A percentile compares a stretch with the other conserved stretches of the same genome.
Conservation (phyloP, 441 rosid species). For the Gossypium trilobum region DNA sequence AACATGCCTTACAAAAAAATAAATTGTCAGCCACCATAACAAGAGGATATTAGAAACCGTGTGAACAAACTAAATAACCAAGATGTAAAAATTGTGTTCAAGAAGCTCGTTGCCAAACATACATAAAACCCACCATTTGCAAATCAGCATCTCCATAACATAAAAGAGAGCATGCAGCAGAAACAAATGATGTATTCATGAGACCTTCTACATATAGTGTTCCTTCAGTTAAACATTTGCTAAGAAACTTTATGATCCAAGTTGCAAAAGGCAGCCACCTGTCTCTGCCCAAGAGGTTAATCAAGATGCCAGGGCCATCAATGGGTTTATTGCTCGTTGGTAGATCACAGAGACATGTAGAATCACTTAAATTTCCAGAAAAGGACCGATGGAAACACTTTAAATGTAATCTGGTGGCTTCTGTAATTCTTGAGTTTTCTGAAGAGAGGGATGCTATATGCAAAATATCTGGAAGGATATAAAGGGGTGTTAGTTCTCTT, state of each 20-base stretch:
- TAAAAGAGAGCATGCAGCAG: conserved; percentile 64
- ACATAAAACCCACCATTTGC: conserved; percentile 67
- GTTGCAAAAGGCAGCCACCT: conserved; percentile 83
- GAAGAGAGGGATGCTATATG: conserved; percentile 37
- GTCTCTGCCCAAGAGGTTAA: conserved; percentile 47
- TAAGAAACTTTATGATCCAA: conserved; percentile 71
- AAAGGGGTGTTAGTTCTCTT: conserved; percentile 19
- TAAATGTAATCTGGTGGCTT: conserved; percentile 31
- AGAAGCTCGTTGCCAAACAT: conserved; percentile 1
- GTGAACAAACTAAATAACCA: conserved; percentile 17
- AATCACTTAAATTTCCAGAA: conserved; percentile 43
- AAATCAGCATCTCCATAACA: conserved; percentile 73
- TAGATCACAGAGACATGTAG: conserved; percentile 56
- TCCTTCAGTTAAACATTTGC: conserved; percentile 86
- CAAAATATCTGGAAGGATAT: conserved; percentile 52
- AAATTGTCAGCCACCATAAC: conserved; percentile 35
- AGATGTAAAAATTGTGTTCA: conserved; percentile 14
- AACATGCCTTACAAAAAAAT: conserved; percentile 78
- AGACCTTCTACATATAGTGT: conserved; percentile 85
- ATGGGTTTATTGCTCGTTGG: conserved; percentile 51
- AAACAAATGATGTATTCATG: conserved; percentile 52
- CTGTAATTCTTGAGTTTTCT: conserved; percentile 24
- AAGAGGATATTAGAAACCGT: conserved; percentile 20
- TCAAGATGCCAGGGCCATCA: conserved; percentile 61
- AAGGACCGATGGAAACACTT: conserved; percentile 64